Conservation (phyloP, 2,329 filamentous ascomycete genomes). For the Fusarium clavum region DNA sequence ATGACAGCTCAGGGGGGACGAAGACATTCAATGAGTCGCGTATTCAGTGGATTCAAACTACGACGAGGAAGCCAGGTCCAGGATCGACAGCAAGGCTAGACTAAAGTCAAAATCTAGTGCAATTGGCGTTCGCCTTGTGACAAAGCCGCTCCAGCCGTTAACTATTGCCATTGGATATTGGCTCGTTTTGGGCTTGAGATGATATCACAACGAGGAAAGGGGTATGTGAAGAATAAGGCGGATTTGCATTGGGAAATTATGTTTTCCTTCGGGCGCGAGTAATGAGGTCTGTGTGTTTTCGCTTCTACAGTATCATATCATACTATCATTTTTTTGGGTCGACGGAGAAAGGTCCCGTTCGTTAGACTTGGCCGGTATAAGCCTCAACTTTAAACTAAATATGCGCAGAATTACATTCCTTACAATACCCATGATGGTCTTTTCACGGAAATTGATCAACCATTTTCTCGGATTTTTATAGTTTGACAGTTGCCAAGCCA, state of each 20-base stretch:
- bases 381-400: slow-evolving; percentile 29
- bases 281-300: slow-evolving; percentile 17
- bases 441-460: slow-evolving; percentile 12
- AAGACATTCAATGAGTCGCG: slow-evolving; percentile 37
- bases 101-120: slow-evolving; percentile 5
- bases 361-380: slow-evolving; percentile 24
- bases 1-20: slow-evolving; percentile 17
- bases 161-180: neutral
- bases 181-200: neutral
- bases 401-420: slow-evolving; percentile 34
- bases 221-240: slow-evolving; percentile 19
- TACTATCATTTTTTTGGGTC: slow-evolving; percentile 1
- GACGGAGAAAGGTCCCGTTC: slow-evolving; percentile 6
- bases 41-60: slow-evolving; percentile 36
- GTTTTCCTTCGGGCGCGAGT: neutral
- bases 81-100: slow-evolving; percentile 13
- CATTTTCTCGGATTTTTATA: neutral
- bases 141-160: slow-evolving; percentile 6
- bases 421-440: slow-evolving; percentile 7
- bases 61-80: slow-evolving; percentile 28
- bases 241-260: slow-evolving; percentile 4
- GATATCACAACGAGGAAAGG: slow-evolving; percentile 16
- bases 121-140: slow-evolving; percentile 5
- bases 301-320: neutral
- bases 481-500: neutral